Evolutionary conservation across 139 green algal species (phyloP), one percentile per base, ranked within the genome.

Genomic region (Parachlorella kessleri): DNA sequence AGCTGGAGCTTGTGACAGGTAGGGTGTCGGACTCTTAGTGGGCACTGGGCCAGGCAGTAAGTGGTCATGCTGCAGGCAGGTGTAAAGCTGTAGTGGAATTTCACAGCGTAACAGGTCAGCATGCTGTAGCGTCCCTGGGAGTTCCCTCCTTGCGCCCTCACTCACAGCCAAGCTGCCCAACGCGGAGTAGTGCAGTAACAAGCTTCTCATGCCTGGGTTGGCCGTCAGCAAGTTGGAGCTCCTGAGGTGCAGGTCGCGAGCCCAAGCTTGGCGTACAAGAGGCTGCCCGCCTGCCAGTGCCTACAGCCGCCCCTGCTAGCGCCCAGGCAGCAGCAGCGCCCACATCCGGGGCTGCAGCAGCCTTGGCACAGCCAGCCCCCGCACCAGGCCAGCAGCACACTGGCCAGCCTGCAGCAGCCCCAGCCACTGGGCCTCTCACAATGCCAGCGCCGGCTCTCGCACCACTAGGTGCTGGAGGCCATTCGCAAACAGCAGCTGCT

Each of bases 1-100:
- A 86, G 70, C 70, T 90, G n/a, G 75, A 88, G 70, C 77, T 90
- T 1, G 24, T 66, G 5, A 86, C 84, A 69, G 84, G 81, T 82
- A 63, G 1, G 59, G 32, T 5, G 36, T 30, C n/a, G n/a, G n/a
- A n/a, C n/a, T n/a, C n/a, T n/a, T n/a, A n/a, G n/a, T n/a, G n/a
- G n/a, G n/a, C n/a, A n/a, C n/a, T n/a, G n/a, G n/a, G n/a, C n/a
- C n/a, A n/a, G n/a, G n/a, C n/a, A n/a, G n/a, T n/a, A n/a, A n/a
- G n/a, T n/a, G n/a, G n/a, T n/a, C n/a, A n/a, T n/a, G 24, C 55
- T 41, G 33, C 21, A 71, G 66, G 33, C 14, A 23, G 66, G 66
- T 30, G 1, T 71, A 33, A 24, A 26, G 30, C 40, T 48, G 55
- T 39, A 24, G 3, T 38, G n/a, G 55, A 59, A 41, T 38, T 1